Evolutionary conservation across 768 basidiomycete genomes (phyloP).

Genomic region (Boletellus sp.): DNA sequence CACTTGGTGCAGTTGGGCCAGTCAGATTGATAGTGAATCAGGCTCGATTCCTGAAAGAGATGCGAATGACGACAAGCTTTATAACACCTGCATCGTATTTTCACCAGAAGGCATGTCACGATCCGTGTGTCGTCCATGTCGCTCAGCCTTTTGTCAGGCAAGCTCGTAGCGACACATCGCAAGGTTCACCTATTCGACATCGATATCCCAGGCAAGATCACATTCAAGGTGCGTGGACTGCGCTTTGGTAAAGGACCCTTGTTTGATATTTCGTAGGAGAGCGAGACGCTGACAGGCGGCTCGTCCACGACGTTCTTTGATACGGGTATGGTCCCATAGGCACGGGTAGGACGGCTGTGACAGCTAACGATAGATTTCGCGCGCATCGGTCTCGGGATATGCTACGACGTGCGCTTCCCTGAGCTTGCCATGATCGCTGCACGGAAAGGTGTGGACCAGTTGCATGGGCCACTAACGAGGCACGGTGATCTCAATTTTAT

Average conservation of each 20-base stretch:
- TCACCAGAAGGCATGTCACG: conserved; percentile 59
- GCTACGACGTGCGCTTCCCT: conserved; percentile 94
- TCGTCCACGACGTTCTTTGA: conserved; percentile 74
- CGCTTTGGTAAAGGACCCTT: background rate
- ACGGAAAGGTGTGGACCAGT: conserved; percentile 56
- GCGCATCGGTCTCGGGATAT: conserved; percentile 93
- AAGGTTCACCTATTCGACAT: conserved; percentile 98
- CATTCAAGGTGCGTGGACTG: conserved; percentile 61
- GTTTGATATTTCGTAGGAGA: conserved; percentile 60
- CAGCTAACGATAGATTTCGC: conserved; percentile 68
- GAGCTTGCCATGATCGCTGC: conserved; percentile 91
- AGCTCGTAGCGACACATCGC: conserved; percentile 82
- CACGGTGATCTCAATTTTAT: background rate
- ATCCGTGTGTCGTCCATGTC: background rate
- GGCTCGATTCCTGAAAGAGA: conserved; percentile 93
- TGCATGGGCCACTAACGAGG: background rate
- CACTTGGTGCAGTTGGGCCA: background rate
- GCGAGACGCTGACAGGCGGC: conserved; percentile 82
- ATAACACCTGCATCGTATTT: conserved; percentile 93
- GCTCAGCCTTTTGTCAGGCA: conserved; percentile 46
- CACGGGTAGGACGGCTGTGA: background rate
- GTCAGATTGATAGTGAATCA: conserved; percentile 30
- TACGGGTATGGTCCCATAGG: conserved; percentile 54
- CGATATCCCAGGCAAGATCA: conserved; percentile 91
- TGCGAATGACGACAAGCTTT: conserved; percentile 57